Evolutionary conservation across 2,329 filamentous ascomycete genomes (phyloP).

Genomic region (Cladosporium oxysporum): DNA sequence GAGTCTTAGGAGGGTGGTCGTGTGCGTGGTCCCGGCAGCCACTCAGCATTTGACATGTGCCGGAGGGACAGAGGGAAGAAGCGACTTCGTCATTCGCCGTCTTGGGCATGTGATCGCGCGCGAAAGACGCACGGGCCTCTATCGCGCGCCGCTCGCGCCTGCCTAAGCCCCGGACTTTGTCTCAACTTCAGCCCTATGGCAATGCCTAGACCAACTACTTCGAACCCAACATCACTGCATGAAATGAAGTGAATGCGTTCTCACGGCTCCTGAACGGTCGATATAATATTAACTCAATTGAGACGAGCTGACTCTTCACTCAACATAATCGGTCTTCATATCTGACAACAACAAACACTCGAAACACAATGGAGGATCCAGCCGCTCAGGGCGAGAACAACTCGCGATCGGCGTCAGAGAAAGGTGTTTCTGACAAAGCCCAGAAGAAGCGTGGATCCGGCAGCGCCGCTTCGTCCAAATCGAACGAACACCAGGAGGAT

Average conservation of each 20-base stretch:
- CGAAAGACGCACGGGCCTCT: neutral
- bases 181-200: constrained; percentile 4
- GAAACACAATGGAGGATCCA: neutral
- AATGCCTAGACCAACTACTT: neutral
- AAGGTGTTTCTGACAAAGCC: neutral
- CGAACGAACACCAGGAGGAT: neutral
- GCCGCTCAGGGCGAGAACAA: neutral
- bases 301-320: neutral
- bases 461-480: neutral
- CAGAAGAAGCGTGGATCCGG: neutral
- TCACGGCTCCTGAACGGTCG: neutral
- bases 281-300: neutral
- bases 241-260: neutral
- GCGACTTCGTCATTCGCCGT: neutral
- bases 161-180: neutral
- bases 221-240: neutral
- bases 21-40: neutral
- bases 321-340: neutral
- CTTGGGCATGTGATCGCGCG: constrained; percentile 8
- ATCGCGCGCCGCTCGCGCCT: neutral
- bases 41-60: neutral
- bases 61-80: neutral
- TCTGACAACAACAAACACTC: neutral
- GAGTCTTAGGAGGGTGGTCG: neutral
- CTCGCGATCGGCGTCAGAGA: neutral